Conservation (phyloP, 768 basidiomycete species). For the Phylloporus sp. region DNA sequence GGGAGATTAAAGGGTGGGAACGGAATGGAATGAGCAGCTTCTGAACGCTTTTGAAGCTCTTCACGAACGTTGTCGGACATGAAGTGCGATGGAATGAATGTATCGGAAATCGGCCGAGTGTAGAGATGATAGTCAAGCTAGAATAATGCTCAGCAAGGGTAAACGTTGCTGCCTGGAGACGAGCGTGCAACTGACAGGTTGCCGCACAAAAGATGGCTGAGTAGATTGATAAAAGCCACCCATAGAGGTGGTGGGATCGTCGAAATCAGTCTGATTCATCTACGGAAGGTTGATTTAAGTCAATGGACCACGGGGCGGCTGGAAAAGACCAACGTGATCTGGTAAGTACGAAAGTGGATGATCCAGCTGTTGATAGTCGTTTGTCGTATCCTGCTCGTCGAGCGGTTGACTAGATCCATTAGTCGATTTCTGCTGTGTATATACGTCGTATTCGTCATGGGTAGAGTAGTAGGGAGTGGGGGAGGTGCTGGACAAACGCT, state of each 20-base stretch:
- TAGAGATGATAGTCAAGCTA: constrained; percentile 95
- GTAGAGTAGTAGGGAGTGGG: constrained; percentile 26
- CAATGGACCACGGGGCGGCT: neutral
- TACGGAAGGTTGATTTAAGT: neutral
- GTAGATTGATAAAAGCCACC: constrained; percentile 37
- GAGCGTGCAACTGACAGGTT: constrained; percentile 50
- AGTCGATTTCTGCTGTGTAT: constrained; percentile 11
- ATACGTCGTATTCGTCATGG: constrained; percentile 39
- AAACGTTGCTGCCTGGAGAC: neutral
- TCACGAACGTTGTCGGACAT: constrained; percentile 74
- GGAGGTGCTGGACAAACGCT: constrained; percentile 20
- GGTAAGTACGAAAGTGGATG: constrained; percentile 17
- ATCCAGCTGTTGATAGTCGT: constrained; percentile 22
- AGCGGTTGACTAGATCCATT: constrained; percentile 4
- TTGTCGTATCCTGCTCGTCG: constrained; percentile 14
- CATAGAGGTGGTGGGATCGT: constrained; percentile 21
- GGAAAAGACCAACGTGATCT: constrained; percentile 19
- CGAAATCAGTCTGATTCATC: constrained; percentile 29
- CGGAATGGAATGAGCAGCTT: constrained; percentile 35
- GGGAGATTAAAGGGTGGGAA: constrained; percentile 58
- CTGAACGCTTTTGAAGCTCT: constrained; percentile 49
- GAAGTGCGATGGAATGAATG: constrained; percentile 65
- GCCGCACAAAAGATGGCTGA: constrained; percentile 50
- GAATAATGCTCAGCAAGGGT: neutral
- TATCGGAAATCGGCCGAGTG: constrained; percentile 58